These are phyloP conservation scores for Bremia lactucae DNA, from an alignment of 352 stramenopile genomes.

Conservation along the genomic window DNA sequence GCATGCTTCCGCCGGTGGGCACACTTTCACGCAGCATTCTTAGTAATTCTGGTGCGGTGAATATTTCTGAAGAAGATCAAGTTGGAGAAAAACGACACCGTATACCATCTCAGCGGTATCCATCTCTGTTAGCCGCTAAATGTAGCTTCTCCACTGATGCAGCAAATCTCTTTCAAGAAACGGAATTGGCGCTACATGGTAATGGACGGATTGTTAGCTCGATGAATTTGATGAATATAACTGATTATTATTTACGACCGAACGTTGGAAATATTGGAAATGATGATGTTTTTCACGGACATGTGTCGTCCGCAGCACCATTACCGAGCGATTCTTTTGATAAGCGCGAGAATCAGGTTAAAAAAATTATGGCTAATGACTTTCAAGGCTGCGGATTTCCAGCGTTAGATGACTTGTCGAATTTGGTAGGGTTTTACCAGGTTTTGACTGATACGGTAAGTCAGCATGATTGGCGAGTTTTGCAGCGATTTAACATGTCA, in stretches of 20 bases:
- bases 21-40: constrained; percentile 13
- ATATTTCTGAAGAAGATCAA: too few relatives aligned
- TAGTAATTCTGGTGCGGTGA: constrained; percentile 8
- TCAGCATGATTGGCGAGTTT: neutral
- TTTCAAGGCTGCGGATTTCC: constrained; percentile 55
- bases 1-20: constrained; percentile 15
- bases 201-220: constrained; percentile 48
- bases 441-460: constrained; percentile 22
- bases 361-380: constrained; percentile 33
- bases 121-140: constrained; percentile 37
- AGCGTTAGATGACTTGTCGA: constrained; percentile 35
- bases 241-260: constrained; percentile 17
- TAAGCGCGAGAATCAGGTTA: constrained; percentile 14
- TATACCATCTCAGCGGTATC: constrained; percentile 29
- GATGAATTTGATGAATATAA: constrained; percentile 39
- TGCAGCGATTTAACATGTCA: neutral
- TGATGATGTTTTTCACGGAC: neutral
- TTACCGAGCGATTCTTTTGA: constrained; percentile 20
- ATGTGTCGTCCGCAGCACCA: constrained; percentile 21
- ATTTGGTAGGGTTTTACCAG: constrained; percentile 52
- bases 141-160: constrained; percentile 39
- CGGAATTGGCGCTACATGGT: constrained; percentile 41
- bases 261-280: neutral
- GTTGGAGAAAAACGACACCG: too few relatives aligned
- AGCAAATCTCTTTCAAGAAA: constrained; percentile 44